Conservation (phyloP, 1,139 yeast genomes). For the Debaryomyces coudertii region DNA sequence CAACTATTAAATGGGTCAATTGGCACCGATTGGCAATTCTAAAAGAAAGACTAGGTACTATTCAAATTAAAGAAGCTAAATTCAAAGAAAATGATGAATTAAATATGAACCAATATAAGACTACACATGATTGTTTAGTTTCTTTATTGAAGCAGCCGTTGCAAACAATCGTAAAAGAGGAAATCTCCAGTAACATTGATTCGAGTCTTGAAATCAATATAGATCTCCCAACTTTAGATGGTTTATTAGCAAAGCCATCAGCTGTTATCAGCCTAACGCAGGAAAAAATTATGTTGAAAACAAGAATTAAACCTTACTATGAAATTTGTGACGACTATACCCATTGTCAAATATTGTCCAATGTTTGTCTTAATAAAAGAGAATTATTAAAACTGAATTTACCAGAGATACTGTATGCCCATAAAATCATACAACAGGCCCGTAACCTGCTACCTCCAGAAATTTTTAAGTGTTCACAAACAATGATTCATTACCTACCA, state of each 20-base stretch:
- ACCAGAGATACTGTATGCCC: constrained; percentile 17
- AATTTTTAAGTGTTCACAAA: constrained; percentile 44
- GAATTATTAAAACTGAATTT: constrained; percentile 23
- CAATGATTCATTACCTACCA: constrained; percentile 65
- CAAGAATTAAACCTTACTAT: constrained; percentile 46
- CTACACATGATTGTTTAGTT: constrained; percentile 14
- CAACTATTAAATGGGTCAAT: constrained; percentile 22
- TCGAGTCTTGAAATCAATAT: constrained; percentile 12
- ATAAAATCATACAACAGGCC: constrained; percentile 23
- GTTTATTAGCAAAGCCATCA: constrained; percentile 26
- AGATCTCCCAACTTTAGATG: constrained; percentile 17
- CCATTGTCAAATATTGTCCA: constrained; percentile 46
- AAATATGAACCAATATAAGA: constrained; percentile 8
- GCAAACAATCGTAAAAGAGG: constrained; percentile 17
- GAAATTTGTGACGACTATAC: constrained; percentile 53
- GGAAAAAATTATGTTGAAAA: constrained; percentile 43
- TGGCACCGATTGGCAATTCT: constrained; percentile 22
- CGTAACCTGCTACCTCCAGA: constrained; percentile 29
- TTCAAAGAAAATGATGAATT: constrained; percentile 6
- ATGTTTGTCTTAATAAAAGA: constrained; percentile 26
- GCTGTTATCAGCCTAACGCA: constrained; percentile 41
- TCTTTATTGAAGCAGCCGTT: constrained; percentile 23
- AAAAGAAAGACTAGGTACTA: constrained; percentile 18
- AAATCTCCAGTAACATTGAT: constrained; percentile 16
- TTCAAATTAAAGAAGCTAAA: constrained; percentile 8